phyloP scores from a whole-genome alignment of 2,329 filamentous ascomycete species.

The Trichoderma hamatum region DNA sequence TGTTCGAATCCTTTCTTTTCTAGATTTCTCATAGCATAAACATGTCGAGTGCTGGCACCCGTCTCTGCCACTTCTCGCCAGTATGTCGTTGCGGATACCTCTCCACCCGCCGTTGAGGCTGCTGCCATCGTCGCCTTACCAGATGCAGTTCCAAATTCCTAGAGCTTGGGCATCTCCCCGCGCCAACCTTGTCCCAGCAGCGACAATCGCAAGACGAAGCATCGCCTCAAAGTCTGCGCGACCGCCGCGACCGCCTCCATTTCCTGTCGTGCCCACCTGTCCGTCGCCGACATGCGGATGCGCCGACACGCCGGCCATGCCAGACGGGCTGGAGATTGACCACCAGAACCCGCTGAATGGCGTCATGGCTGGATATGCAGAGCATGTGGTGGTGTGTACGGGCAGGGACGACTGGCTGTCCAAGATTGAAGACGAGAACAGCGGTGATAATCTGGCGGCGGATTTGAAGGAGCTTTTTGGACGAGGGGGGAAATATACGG shows the following conservation, averaged over 20 bases:
- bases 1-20: not conserved
- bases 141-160: not conserved
- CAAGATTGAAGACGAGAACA: conserved; percentile 80
- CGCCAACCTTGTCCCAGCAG: not conserved
- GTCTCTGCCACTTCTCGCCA: conserved; percentile 1
- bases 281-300: conserved; percentile 78
- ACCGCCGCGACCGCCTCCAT: conserved; percentile 35
- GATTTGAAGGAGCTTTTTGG: conserved; percentile 73
- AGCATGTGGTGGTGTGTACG: conserved; percentile 84
- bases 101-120: conserved; percentile 2
- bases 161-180: not conserved
- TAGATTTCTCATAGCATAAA: not conserved
- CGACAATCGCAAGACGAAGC: not conserved
- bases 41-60: conserved; percentile 17
- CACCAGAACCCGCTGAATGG: conserved; percentile 69
- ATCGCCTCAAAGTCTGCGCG: not conserved
- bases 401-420: conserved; percentile 80
- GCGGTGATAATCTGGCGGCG: conserved; percentile 66
- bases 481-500: conserved; percentile 64
- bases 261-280: conserved; percentile 59
- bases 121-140: not conserved
- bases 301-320: conserved; percentile 65
- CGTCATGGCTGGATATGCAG: conserved; percentile 75
- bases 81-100: conserved; percentile 24
- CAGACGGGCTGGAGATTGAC: conserved; percentile 74